Evolutionary conservation across 1,284 basidiomycete genomes (phyloP).

Genomic region (Apiotrichum sp.): DNA sequence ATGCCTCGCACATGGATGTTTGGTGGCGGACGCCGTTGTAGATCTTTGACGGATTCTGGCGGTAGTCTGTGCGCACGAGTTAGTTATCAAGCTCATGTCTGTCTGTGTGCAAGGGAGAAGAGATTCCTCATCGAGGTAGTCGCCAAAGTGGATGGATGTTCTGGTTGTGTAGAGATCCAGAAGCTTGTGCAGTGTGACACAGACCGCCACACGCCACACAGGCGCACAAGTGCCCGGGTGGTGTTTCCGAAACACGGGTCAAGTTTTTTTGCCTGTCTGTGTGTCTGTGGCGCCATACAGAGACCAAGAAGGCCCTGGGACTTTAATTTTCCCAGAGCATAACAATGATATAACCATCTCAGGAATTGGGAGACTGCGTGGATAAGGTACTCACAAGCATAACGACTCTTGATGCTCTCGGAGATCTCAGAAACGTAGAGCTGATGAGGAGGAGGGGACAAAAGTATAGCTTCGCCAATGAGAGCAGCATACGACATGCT

Average conservation of each 20-base stretch:
- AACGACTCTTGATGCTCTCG: constrained; percentile 40
- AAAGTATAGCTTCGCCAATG: constrained; percentile 43
- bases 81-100: background rate
- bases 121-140: no score
- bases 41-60: constrained; percentile 45
- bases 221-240: no score
- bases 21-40: constrained; percentile 49
- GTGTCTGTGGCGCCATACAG: background rate
- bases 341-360: no score
- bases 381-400: constrained; percentile 36
- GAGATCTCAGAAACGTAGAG: constrained; percentile 46
- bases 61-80: constrained; percentile 31
- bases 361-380: background rate
- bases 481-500: constrained; percentile 42
- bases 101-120: no score
- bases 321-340: no score
- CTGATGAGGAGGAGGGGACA: constrained; percentile 38
- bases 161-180: background rate
- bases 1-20: constrained; percentile 46
- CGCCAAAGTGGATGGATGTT: background rate
- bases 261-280: background rate
- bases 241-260: no score
- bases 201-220: no score
- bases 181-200: background rate
- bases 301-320: no score